Evolutionary conservation across 306 rosid species (phyloP), one percentile per base, ranked within the genome.

Genomic region (Fragaria nilgerrensis): DNA sequence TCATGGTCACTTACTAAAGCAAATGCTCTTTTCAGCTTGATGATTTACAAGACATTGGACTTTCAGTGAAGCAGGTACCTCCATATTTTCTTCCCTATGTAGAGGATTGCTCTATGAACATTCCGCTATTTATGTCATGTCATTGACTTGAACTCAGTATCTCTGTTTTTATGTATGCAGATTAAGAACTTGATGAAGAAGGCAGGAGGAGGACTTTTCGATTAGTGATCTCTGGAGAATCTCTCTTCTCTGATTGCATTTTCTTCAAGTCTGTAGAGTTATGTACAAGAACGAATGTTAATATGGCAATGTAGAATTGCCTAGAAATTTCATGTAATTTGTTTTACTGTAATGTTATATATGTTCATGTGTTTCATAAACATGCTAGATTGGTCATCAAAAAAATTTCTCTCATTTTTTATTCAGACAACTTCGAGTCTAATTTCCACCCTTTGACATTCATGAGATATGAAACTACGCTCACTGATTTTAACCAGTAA

Each of bases 41-140:
- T 81, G 98, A 95, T 86, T 77, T 95, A 58, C 84, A 81, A 82
- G 86, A 86, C 12, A 88, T 95, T 77, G 98, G 98, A 78, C 87
- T 95, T 52, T 87, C 97, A 0, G 92, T 84, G 13, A 95, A 92
- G 79, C 96, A 90, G 96, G 98, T 94, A 67, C 50, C 15, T 67
- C 80, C 70, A 13, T 16, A 8, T 44, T 59, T 58, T 34, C 39
- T 43, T 25, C 19, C n/a, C 20, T 29, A 36, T 7, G 17, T 16
- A 9, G 22, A 29, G 68, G 22, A 29, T 29, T 27, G 67, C 9
- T 62, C 34, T 29, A 62, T 27, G 39, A 62, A 59, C 13, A 25
- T 27, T 20, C 23, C 14, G 2, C 62, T n/a, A 55, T 55, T n/a
- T 22, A 55, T 55, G 62, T 61, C 3, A 27, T 25, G 66, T 32